These are phyloP conservation scores for Trichoderma lentiforme DNA, from an alignment of 2,329 filamentous ascomycete species.

Conservation along the genomic window DNA sequence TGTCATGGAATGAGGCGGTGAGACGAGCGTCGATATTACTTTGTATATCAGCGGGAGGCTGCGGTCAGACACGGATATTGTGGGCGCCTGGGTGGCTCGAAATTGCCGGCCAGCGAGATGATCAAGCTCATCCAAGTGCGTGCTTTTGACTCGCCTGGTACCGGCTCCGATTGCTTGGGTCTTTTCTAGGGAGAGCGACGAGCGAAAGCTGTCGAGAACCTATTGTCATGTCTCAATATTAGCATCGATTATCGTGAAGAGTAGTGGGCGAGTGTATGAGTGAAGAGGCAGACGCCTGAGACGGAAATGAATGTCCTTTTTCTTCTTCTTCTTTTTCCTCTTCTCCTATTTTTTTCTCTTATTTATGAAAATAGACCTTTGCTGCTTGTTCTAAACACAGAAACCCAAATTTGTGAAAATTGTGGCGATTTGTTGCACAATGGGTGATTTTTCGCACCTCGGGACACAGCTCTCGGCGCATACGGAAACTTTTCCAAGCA, in stretches of 20 bases:
- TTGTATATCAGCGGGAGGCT: slow-evolving; percentile 55
- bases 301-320: neutral
- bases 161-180: slow-evolving; percentile 4
- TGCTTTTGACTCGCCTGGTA: slow-evolving; percentile 27
- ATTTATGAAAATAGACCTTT: neutral
- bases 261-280: neutral
- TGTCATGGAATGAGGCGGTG: slow-evolving; percentile 44
- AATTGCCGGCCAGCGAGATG: slow-evolving; percentile 46
- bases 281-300: neutral
- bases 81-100: slow-evolving; percentile 44
- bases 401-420: neutral
- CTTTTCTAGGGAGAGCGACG: neutral
- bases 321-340: neutral
- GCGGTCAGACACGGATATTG: slow-evolving; percentile 51
- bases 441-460: neutral
- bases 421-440: neutral
- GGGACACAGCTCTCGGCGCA: neutral
- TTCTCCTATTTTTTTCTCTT: neutral
- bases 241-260: neutral
- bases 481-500: neutral
- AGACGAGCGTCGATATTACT: slow-evolving; percentile 51
- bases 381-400: neutral
- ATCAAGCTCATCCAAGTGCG: slow-evolving; percentile 45
- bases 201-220: slow-evolving; percentile 27
- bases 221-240: slow-evolving; percentile 3